phyloP scores from a whole-genome alignment of 148 eudicot species.

The Rhododendron kiyosumense region DNA sequence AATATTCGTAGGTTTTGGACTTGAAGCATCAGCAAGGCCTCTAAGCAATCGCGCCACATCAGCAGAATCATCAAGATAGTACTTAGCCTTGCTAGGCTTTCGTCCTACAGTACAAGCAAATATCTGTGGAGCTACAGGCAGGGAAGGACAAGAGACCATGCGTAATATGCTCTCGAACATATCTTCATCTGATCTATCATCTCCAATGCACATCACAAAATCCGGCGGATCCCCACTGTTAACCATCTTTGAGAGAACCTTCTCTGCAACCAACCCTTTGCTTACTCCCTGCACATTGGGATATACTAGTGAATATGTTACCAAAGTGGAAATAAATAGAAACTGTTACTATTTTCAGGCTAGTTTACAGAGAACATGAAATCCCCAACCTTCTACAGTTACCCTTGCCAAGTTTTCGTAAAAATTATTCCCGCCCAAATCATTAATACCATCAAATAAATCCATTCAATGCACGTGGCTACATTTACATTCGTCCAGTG shows the following conservation, averaged over 20 bases:
- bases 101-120: slow-evolving; percentile 86
- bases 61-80: slow-evolving; percentile 66
- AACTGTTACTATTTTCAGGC: not conserved
- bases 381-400: not conserved
- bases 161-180: slow-evolving; percentile 69
- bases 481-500: not conserved
- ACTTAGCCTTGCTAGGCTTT: slow-evolving; percentile 90
- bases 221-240: slow-evolving; percentile 45
- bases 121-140: slow-evolving; percentile 38
- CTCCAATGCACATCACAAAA: slow-evolving; percentile 81
- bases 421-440: not conserved
- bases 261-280: slow-evolving; percentile 71
- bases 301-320: not conserved
- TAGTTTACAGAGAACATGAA: not conserved
- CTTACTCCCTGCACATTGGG: slow-evolving; percentile 54
- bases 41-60: slow-evolving; percentile 48
- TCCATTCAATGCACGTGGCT: not conserved
- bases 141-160: slow-evolving; percentile 31
- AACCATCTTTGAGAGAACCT: slow-evolving; percentile 42
- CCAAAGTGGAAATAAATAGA: not conserved
- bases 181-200: slow-evolving; percentile 87
- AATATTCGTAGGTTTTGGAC: slow-evolving; percentile 41
- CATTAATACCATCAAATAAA: not conserved
- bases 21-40: slow-evolving; percentile 51
- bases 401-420: not conserved